Percentiles rank a stretch among this genome's conserved stretches.
These are phyloP conservation scores for Leucaena leucocephala DNA, from an alignment of 306 rosid species.

Conservation along the genomic window DNA sequence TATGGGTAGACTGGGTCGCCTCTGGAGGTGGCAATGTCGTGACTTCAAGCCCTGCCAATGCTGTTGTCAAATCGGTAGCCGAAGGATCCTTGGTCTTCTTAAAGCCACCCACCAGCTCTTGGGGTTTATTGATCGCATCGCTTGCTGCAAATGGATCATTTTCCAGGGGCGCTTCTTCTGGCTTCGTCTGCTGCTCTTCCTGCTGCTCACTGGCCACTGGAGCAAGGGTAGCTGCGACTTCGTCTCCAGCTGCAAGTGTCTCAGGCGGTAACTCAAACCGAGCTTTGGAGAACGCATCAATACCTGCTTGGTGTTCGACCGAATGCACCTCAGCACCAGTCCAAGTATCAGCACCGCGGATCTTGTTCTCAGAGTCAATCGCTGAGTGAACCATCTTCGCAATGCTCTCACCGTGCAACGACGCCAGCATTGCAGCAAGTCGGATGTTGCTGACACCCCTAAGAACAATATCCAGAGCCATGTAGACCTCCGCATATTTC, in stretches of 20 bases:
- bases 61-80: constrained; percentile 72
- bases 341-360: constrained; percentile 90
- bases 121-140: constrained; percentile 80
- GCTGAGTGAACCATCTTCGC: constrained; percentile 98
- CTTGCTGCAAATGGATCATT: constrained; percentile 95
- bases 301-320: constrained; percentile 63
- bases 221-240: constrained; percentile 60
- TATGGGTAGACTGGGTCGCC: constrained; percentile 89
- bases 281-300: constrained; percentile 60
- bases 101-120: constrained; percentile 75
- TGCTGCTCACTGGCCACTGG: constrained; percentile 52
- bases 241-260: constrained; percentile 82
- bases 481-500: constrained; percentile 92
- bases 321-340: constrained; percentile 55
- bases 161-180: constrained; percentile 58
- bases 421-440: constrained; percentile 92
- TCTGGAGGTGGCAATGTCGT: constrained; percentile 85
- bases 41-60: constrained; percentile 87
- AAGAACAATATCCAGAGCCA: constrained; percentile 93
- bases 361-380: constrained; percentile 76
- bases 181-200: constrained; percentile 54
- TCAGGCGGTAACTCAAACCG: constrained; percentile 78
- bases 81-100: constrained; percentile 83
- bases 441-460: constrained; percentile 84
- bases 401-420: constrained; percentile 87